A percentile compares a stretch with the other conserved stretches of the same genome.
phyloP scores from a whole-genome alignment of 805 yeast species.

The Teunomyces barrocoloradensis region DNA sequence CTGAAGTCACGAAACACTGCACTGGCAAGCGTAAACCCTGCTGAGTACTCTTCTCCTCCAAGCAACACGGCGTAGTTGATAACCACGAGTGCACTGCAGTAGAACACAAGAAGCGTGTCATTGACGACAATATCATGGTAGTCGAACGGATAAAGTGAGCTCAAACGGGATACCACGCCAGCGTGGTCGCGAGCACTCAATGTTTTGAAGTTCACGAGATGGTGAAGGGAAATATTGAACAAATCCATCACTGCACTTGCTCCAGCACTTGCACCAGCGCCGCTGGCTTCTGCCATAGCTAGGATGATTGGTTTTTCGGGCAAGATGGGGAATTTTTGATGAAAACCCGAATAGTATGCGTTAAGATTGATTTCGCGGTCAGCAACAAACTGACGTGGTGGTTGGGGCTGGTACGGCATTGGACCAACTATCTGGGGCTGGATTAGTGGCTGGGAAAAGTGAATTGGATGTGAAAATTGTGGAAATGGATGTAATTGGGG shows the following conservation, averaged over 20 bases:
- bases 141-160: slow-evolving; percentile 35
- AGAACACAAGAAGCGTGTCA: slow-evolving; percentile 26
- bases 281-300: slow-evolving; percentile 10
- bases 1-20: slow-evolving; percentile 59
- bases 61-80: slow-evolving; percentile 57
- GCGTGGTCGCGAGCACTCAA: slow-evolving; percentile 32
- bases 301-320: slow-evolving; percentile 30
- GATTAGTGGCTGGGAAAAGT: background rate
- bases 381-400: slow-evolving; percentile 14
- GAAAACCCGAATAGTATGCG: slow-evolving; percentile 43
- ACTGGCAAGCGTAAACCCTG: slow-evolving; percentile 52
- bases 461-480: background rate
- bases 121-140: slow-evolving; percentile 17
- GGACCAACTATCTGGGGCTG: slow-evolving; percentile 12
- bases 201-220: slow-evolving; percentile 36
- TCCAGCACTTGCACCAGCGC: slow-evolving; percentile 13
- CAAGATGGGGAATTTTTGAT: slow-evolving; percentile 45
- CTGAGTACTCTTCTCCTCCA: slow-evolving; percentile 59
- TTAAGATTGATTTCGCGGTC: slow-evolving; percentile 33
- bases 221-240: slow-evolving; percentile 40
- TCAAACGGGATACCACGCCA: slow-evolving; percentile 31
- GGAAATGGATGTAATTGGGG: background rate
- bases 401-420: slow-evolving; percentile 15
- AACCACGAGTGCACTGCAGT: slow-evolving; percentile 29
- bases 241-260: slow-evolving; percentile 36